Conservation (phyloP, 306 rosid species). For the Cajanus cajan region DNA sequence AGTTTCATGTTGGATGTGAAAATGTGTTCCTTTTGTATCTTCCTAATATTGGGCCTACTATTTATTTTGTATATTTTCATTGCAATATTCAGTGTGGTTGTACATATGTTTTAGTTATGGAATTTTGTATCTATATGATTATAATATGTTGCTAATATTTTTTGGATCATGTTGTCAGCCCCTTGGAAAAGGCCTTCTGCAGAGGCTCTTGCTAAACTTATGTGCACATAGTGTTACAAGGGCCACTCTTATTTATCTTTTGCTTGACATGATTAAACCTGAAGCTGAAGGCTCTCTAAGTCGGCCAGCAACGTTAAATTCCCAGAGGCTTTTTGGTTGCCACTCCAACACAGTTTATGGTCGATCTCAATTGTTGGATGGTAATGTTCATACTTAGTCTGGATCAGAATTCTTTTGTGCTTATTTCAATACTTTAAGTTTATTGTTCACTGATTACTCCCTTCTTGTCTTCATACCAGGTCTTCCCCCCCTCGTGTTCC, state of each 20-base stretch:
- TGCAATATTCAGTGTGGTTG: background rate
- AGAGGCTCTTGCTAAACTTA: conserved; percentile 87
- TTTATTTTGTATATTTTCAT: background rate
- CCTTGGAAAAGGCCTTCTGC: conserved; percentile 97
- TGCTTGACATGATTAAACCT: conserved; percentile 82
- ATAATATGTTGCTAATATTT: conserved; percentile 20
- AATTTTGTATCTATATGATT: conserved; percentile 15
- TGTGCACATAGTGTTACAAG: conserved; percentile 91
- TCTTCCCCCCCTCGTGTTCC: conserved; percentile 91
- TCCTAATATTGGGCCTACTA: background rate
- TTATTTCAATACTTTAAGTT: background rate
- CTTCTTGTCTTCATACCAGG: conserved; percentile 52
- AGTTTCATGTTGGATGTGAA: conserved; percentile 14
- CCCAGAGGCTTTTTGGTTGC: conserved; percentile 95
- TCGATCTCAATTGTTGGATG: conserved; percentile 88
- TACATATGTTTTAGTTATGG: conserved; percentile 7
- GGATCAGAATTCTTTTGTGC: background rate
- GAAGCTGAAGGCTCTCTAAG: conserved; percentile 73
- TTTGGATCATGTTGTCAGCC: conserved; percentile 60
- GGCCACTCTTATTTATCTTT: conserved; percentile 63
- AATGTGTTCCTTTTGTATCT: background rate
- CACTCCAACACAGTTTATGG: conserved; percentile 92
- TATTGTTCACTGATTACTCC: conserved; percentile 30
- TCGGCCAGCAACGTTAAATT: conserved; percentile 56
- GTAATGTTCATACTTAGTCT: conserved; percentile 44